These are phyloP conservation scores for Inosperma sp. DNA, from an alignment of 768 basidiomycete genomes.

Conservation along the genomic window DNA sequence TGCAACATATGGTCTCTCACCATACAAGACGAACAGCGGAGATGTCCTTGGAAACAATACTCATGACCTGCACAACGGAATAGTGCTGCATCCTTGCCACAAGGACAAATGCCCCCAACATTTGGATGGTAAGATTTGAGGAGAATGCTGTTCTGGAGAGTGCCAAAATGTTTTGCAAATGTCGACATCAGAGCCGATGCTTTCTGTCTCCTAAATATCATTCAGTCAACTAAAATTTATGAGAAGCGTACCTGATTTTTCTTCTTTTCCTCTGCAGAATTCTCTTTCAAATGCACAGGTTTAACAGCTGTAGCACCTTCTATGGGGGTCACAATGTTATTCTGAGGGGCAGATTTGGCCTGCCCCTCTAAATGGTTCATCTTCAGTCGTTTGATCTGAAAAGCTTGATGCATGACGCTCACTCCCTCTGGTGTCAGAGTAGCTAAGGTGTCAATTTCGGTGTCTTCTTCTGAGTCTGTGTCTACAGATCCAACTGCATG, in stretches of 20 bases:
- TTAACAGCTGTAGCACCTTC: background rate
- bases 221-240: background rate
- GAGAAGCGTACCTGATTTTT: background rate
- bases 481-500: background rate
- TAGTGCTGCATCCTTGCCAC: background rate
- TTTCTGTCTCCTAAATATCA: background rate
- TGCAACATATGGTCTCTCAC: conserved; percentile 8
- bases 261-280: background rate
- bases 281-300: background rate
- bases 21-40: conserved; percentile 10
- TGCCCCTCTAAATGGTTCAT: background rate
- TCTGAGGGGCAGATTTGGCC: background rate
- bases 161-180: conserved; percentile 2
- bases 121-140: conserved; percentile 4
- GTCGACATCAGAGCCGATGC: conserved; percentile 4
- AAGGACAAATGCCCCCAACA: background rate
- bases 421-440: background rate
- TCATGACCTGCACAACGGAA: conserved; percentile 3
- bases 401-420: background rate
- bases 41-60: conserved; percentile 2
- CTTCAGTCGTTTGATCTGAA: background rate
- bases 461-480: background rate
- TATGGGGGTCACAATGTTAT: background rate
- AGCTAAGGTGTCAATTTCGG: background rate
- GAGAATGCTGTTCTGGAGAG: conserved; percentile 7